Evolutionary conservation across 2,329 filamentous ascomycete species (phyloP).

Genomic region (Xylariaceae sp.): DNA sequence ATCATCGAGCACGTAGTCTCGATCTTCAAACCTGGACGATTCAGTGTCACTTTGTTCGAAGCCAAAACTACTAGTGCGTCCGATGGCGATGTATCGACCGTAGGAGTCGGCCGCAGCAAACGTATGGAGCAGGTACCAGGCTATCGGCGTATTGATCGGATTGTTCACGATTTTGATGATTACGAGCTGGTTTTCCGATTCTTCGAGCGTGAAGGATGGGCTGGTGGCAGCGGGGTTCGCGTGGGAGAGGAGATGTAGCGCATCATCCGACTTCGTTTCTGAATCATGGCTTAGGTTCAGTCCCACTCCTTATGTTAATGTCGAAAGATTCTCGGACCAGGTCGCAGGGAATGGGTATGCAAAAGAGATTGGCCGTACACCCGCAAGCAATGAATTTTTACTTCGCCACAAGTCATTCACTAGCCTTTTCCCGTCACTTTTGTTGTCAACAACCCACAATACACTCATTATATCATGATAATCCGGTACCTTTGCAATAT

Average conservation of each 20-base stretch:
- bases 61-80: conserved; percentile 58
- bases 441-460: background rate
- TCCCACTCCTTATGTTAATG: conserved; percentile 6
- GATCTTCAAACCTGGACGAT: conserved; percentile 97
- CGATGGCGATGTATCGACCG: conserved; percentile 34
- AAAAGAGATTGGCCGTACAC: too few species aligned
- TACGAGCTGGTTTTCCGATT: conserved; percentile 96
- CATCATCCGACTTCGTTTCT: conserved; percentile 2
- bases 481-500: background rate
- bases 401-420: conserved; percentile 2
- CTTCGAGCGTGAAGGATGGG: conserved; percentile 85
- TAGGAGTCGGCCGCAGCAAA: conserved; percentile 35
- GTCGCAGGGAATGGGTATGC: too few species aligned
- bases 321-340: too few species aligned
- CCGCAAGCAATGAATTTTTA: too few species aligned
- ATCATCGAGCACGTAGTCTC: conserved; percentile 90
- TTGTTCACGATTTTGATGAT: conserved; percentile 95
- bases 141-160: conserved; percentile 86
- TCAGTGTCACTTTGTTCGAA: conserved; percentile 95
- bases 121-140: conserved; percentile 76
- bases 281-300: conserved; percentile 3
- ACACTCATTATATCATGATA: background rate
- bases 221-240: conserved; percentile 46
- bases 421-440: conserved; percentile 4
- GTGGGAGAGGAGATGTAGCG: conserved; percentile 47